Evolutionary conservation across 164 flowering plant genomes (phyloP), one percentile per base, ranked within the genome.

Genomic region (Pachysandra terminalis): DNA sequence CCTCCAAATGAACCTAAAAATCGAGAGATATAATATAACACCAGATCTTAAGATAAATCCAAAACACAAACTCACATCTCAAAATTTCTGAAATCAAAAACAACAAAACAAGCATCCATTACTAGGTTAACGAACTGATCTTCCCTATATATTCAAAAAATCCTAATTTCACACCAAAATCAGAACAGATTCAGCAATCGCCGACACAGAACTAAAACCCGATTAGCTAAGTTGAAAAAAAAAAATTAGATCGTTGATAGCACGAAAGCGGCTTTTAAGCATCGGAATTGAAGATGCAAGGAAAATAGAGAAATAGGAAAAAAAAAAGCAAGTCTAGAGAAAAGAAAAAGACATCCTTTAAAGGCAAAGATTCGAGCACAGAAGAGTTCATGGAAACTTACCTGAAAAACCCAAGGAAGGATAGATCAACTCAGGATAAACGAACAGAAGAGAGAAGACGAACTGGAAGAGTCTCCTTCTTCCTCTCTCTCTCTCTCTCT

Each of bases 241-340:
- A 27, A n/a, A n/a, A 56, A 71, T 69, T 59, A 13, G 19, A 70
- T 58, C 73, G 75, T 75, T 75, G 66, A 63, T 56, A 66, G 56
- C 55, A 68, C 69, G 70, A 79, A 77, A 77, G 73, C 75, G 69
- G 65, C n/a, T n/a, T n/a, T n/a, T 70, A 68, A 63, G 17, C 76
- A 66, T 57, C 21, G 61, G 68, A 68, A 73, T 49, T 72, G 45
- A 63, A 72, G 77, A 77, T 64, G 68, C 74, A 73, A 72, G 64
- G 55, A 35, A 71, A 73, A 9, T 32, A 45, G 17, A 68, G 67
- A 24, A n/a, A 49, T 16, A 23, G 27, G n/a, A n/a, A n/a, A n/a
- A n/a, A n/a, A 65, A 53, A 77, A 59, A 68, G 49, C 60, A 58
- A 16, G 24, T 53, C 22, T 27, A 65, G 26, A 65, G 14, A 67